These are phyloP conservation scores for Coemansia sp. DNA, from an alignment of 192 early-diverging fungal genomes.

Conservation along the genomic window DNA sequence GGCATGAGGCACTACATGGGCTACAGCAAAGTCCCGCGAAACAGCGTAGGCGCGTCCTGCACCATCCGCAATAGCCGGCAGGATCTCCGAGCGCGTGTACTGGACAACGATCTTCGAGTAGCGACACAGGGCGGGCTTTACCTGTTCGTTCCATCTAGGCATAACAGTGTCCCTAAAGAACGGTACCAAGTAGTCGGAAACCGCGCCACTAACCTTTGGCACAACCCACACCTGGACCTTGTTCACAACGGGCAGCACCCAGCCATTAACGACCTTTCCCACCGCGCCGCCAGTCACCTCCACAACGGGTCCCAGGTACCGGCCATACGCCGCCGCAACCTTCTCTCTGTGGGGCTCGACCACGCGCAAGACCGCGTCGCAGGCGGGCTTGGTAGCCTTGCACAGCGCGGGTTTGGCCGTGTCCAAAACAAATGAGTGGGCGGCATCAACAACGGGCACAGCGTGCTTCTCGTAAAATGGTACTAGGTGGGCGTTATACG, in stretches of 20 bases:
- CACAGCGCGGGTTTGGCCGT: slow-evolving; percentile 24
- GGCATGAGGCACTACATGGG: slow-evolving; percentile 31
- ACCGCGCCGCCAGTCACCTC: slow-evolving; percentile 11
- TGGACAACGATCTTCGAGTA: slow-evolving; percentile 24
- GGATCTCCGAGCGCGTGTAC: slow-evolving; percentile 30
- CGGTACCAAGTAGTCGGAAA: slow-evolving; percentile 33
- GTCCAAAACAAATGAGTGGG: slow-evolving; percentile 14
- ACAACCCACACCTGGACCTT: slow-evolving; percentile 13
- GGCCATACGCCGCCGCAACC: slow-evolving; percentile 10
- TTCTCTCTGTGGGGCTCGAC: slow-evolving; percentile 24
- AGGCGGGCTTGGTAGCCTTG: slow-evolving; percentile 22
- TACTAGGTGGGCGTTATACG: slow-evolving; percentile 49
- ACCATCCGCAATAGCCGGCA: slow-evolving; percentile 38
- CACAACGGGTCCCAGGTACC: slow-evolving; percentile 27
- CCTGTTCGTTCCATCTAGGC: slow-evolving; percentile 44
- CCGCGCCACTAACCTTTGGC: slow-evolving; percentile 23
- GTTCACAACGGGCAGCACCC: slow-evolving; percentile 15
- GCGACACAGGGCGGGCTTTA: slow-evolving; percentile 32
- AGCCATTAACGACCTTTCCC: not conserved
- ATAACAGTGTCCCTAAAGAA: slow-evolving; percentile 32
- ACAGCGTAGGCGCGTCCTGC: slow-evolving; percentile 2
- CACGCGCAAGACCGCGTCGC: slow-evolving; percentile 17
- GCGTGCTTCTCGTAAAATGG: slow-evolving; percentile 50
- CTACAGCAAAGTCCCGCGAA: slow-evolving; percentile 21
- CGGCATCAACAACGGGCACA: slow-evolving; percentile 16